A percentile compares a stretch with the other conserved stretches of the same genome.
Evolutionary conservation across 2,329 filamentous ascomycete species (phyloP).

Genomic region (Talaromyces sp.): DNA sequence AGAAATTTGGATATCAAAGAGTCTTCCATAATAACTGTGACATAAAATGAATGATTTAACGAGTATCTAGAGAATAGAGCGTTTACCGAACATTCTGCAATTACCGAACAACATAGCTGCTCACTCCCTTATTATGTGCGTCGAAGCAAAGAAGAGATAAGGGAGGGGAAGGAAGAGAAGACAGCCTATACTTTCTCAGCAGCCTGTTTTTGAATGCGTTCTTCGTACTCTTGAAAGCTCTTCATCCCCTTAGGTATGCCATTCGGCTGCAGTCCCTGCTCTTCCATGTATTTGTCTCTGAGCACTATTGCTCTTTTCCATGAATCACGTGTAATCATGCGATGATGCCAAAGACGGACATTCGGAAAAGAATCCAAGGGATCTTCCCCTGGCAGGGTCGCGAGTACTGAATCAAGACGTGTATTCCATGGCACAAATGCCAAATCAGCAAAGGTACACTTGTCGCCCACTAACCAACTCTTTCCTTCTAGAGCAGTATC

Average conservation of each 20-base stretch:
- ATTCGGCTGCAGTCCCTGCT: constrained; percentile 36
- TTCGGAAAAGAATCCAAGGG: constrained; percentile 16
- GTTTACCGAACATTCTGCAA: too few relatives aligned
- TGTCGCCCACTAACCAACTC: background rate
- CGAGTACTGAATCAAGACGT: background rate
- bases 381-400: constrained; percentile 1
- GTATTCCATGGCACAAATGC: background rate
- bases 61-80: background rate
- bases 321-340: constrained; percentile 31
- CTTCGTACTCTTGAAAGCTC: constrained; percentile 5
- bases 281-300: constrained; percentile 34
- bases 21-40: background rate
- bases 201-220: background rate
- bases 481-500: background rate
- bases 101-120: background rate
- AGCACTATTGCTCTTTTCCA: constrained; percentile 36
- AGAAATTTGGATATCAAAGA: background rate
- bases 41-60: background rate
- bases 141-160: background rate
- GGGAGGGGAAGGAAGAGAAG: background rate
- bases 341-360: constrained; percentile 36
- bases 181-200: background rate
- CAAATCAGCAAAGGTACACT: background rate
- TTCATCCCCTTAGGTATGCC: constrained; percentile 36
- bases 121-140: background rate